Evolutionary conservation across 2,329 filamentous ascomycete species (phyloP), one percentile per base, ranked within the genome.

Genomic region (Aspergillus sp.): DNA sequence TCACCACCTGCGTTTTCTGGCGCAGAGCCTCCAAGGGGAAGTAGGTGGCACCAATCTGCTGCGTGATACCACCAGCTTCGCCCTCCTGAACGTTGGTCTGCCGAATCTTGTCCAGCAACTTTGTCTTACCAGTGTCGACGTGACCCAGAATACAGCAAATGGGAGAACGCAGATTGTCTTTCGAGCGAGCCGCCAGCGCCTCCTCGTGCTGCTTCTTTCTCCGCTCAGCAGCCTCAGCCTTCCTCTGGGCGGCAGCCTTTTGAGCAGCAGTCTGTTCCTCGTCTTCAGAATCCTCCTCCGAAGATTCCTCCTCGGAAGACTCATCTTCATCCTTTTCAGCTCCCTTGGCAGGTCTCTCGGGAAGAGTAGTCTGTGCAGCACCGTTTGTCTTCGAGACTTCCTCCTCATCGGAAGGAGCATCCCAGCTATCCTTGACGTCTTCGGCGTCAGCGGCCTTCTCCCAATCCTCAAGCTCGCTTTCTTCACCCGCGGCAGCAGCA

Each of bases 81-180:
- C 94, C 94, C 76, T 97, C 94, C 71, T 99, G 95, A 32, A 99
- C 94, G 70, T 99, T 97, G 53, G 94, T 97, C 75, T 97, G 91
- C 67, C 94, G 89, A 68, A 99, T 90, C 80, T 99, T 99, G 81
- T 99, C 94, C 53, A 99, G 83, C 58, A 99, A 81, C 79, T 97
- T 99, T n/a, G 94, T 99, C 80, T 99, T 99, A 73, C 94, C 94
- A 43, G 95, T 99, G 86, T 99, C 94, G 84, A 99, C 94, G 84
- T 99, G 94, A 67, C 94, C 94, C 59, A 99, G 85, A 83, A 99
- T 99, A 88, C 93, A 97, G 82, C 94, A 97, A 76, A 99, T 99
- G 49, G 94, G 94, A 38, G 94, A 97, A 53, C 94, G 91, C 52
- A 99, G 84, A 74, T 99, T 88, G 71, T 99, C 92, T 75, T 89